A percentile compares a stretch with the other conserved stretches of the same genome.
Conservation (phyloP, 352 stramenopile species). For the Phytophthora parvispora region DNA sequence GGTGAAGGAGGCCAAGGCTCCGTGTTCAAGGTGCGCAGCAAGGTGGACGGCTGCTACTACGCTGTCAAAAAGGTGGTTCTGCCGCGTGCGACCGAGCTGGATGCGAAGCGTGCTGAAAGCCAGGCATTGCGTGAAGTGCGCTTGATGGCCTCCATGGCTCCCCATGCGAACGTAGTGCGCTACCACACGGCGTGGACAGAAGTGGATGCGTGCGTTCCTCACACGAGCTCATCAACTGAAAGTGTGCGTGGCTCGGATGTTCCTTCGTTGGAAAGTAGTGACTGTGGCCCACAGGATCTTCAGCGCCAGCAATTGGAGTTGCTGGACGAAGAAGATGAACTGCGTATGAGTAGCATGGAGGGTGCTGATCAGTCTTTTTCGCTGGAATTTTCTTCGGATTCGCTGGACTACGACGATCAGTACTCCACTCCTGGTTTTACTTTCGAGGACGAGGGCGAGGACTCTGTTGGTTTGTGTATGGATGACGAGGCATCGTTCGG, state of each 20-base stretch:
- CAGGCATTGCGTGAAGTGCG: conserved; percentile 82
- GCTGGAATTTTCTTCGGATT: conserved; percentile 56
- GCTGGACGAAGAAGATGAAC: conserved; percentile 40
- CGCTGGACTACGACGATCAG: conserved; percentile 56
- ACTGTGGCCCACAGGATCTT: conserved; percentile 21
- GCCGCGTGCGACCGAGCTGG: conserved; percentile 45
- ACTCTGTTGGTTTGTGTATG: conserved; percentile 42
- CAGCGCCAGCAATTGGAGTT: conserved; percentile 39
- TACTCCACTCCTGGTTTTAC: conserved; percentile 68
- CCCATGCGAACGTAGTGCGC: conserved; percentile 79
- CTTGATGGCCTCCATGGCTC: conserved; percentile 77
- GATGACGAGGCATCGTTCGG: conserved; percentile 39
- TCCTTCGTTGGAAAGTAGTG: conserved; percentile 33
- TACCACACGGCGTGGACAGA: conserved; percentile 89
- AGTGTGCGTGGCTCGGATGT: conserved; percentile 52
- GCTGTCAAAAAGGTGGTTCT: conserved; percentile 85
- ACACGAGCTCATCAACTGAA: conserved; percentile 36
- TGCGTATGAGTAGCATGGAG: conserved; percentile 25
- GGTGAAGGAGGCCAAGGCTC: conserved; percentile 79
- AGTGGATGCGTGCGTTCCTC: conserved; percentile 43
- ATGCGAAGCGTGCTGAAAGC: conserved; percentile 52
- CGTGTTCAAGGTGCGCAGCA: conserved; percentile 82
- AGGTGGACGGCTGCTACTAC: conserved; percentile 77
- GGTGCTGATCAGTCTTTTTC: conserved; percentile 63
- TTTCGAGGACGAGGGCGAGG: conserved; percentile 63